phyloP scores from a whole-genome alignment of 495 filamentous ascomycete genomes.

The Astrothelium subdiscretum region DNA sequence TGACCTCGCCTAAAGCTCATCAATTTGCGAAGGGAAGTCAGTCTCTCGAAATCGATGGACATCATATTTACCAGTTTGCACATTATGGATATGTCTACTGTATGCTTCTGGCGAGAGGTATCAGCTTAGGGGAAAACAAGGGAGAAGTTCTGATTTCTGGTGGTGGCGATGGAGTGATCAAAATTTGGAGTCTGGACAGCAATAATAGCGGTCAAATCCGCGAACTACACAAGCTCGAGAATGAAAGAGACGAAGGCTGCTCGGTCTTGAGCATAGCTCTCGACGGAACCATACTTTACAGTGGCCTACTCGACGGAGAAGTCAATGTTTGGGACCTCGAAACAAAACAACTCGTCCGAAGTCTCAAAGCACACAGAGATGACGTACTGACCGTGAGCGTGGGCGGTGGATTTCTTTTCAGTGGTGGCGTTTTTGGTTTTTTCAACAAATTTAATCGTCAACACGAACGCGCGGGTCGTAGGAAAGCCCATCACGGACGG shows the following conservation, averaged over 20 bases:
- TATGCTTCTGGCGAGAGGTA: conserved; percentile 67
- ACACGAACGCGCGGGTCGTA: conserved; percentile 70
- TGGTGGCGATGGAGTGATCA: conserved; percentile 86
- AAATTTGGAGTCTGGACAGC: conserved; percentile 65
- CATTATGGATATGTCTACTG: conserved; percentile 94
- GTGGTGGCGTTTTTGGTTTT: conserved; percentile 65
- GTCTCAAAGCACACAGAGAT: conserved; percentile 63
- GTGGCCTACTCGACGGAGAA: conserved; percentile 77
- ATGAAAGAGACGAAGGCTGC: conserved; percentile 51
- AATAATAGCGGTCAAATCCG: conserved; percentile 40
- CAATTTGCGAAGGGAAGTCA: conserved; percentile 40
- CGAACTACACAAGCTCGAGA: conserved; percentile 56
- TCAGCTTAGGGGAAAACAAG: conserved; percentile 37
- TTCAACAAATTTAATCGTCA: conserved; percentile 77
- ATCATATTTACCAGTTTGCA: conserved; percentile 75
- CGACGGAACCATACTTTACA: conserved; percentile 82
- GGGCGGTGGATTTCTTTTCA: conserved; percentile 73
- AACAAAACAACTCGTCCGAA: conserved; percentile 78
- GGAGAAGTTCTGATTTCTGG: conserved; percentile 81
- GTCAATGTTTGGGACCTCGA: conserved; percentile 96
- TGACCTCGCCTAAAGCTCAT: conserved; percentile 7
- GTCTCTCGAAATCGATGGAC: conserved; percentile 69
- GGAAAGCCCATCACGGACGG: conserved; percentile 76
- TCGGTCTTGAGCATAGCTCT: conserved; percentile 72
- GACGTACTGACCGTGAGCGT: conserved; percentile 81